phyloP scores from a whole-genome alignment of 1,139 yeast genomes.

The Diutina neorugosa region DNA sequence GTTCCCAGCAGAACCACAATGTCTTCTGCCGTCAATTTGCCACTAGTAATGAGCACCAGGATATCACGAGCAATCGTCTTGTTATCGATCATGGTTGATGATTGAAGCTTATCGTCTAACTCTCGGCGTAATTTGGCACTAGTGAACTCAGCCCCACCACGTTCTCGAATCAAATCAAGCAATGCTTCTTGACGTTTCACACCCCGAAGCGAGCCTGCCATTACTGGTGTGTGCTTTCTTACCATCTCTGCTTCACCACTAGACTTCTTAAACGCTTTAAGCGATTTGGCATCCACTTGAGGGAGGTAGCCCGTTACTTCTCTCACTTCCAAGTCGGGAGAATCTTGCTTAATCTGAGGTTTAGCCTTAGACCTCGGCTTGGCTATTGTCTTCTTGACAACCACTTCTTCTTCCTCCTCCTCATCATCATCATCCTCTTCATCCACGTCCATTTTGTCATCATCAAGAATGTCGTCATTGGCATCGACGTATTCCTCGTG shows the following conservation, averaged over 20 bases:
- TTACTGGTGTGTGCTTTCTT: background rate
- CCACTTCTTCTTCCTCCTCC: background rate
- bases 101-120: background rate
- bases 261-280: background rate
- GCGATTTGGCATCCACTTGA: background rate
- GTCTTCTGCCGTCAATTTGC: background rate
- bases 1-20: background rate
- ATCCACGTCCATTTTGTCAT: background rate
- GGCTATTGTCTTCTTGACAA: background rate
- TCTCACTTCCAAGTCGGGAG: background rate
- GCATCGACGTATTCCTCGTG: background rate
- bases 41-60: background rate
- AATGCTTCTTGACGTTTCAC: background rate
- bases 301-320: background rate
- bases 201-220: background rate
- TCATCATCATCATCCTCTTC: background rate
- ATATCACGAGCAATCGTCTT: constrained; percentile 2
- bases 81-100: background rate
- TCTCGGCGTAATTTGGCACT: constrained; percentile 1
- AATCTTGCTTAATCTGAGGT: background rate
- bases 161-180: background rate
- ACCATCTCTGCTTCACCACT: background rate
- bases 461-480: background rate
- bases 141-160: background rate
- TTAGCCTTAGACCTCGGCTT: background rate